phyloP scores from a whole-genome alignment of 2,329 filamentous ascomycete genomes.

The Fusarium circinatum region DNA sequence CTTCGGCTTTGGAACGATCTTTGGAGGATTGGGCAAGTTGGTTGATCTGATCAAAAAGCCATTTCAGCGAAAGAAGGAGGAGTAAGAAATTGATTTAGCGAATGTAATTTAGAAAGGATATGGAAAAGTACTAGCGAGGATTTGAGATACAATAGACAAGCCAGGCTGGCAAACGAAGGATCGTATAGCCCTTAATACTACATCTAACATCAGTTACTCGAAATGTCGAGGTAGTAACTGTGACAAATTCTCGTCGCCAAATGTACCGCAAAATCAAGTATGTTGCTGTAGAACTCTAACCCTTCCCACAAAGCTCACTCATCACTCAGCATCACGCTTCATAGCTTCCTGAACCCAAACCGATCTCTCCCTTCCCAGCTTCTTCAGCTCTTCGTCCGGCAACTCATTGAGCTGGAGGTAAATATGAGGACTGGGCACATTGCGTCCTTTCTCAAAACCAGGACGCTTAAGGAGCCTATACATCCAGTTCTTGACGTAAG shows the following conservation, averaged over 20 bases:
- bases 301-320: background rate
- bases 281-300: background rate
- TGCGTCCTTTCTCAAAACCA: constrained; percentile 77
- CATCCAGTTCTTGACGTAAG: constrained; percentile 79
- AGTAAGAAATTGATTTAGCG: background rate
- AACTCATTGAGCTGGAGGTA: constrained; percentile 60
- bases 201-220: background rate
- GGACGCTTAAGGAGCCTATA: constrained; percentile 73
- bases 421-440: constrained; percentile 74
- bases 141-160: background rate
- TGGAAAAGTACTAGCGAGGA: background rate
- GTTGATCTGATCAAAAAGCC: constrained; percentile 34
- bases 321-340: constrained; percentile 65
- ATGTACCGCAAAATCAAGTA: background rate
- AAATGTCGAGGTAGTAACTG: background rate
- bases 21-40: constrained; percentile 31
- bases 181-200: background rate
- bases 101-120: background rate
- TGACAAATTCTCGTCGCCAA: background rate
- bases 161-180: background rate
- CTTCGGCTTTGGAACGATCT: constrained; percentile 68
- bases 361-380: constrained; percentile 60
- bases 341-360: constrained; percentile 76
- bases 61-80: constrained; percentile 32
- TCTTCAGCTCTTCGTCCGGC: constrained; percentile 64